Percentiles rank a stretch among this genome's conserved stretches.
Evolutionary conservation across 345 rosid species (phyloP).

Genomic region (Rhodamnia argentea): DNA sequence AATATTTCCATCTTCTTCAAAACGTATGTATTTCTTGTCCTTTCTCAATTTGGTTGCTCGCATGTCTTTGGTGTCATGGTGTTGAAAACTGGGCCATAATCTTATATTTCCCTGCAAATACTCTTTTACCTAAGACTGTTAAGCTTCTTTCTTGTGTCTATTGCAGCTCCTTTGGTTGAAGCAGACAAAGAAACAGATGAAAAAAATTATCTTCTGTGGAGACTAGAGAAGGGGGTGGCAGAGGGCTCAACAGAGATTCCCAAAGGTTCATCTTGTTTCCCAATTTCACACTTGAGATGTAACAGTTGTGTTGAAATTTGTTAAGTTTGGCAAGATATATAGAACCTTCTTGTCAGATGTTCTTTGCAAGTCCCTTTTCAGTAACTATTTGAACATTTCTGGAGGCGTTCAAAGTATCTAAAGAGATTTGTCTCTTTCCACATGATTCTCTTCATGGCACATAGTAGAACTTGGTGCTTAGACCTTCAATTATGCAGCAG

Average conservation of each 20-base stretch:
- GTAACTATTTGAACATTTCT: not conserved
- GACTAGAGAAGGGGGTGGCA: conserved; percentile 79
- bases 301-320: not conserved
- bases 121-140: not conserved
- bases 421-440: not conserved
- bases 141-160: not conserved
- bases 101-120: not conserved
- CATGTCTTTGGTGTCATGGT: not conserved
- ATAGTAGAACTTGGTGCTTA: not conserved
- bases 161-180: conserved; percentile 81
- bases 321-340: not conserved
- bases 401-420: not conserved
- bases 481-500: not conserved
- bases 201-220: conserved; percentile 53
- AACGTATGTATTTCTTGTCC: conserved; percentile 33
- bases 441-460: not conserved
- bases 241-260: conserved; percentile 87
- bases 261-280: conserved; percentile 38
- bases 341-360: not conserved
- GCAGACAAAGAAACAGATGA: conserved; percentile 73
- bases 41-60: not conserved
- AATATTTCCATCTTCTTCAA: conserved; percentile 43
- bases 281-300: not conserved
- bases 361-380: not conserved
- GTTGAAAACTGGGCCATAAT: not conserved